Base-by-base conservation (phyloP, 129 eudicot species). In the Pulicaria dysenterica region DNA sequence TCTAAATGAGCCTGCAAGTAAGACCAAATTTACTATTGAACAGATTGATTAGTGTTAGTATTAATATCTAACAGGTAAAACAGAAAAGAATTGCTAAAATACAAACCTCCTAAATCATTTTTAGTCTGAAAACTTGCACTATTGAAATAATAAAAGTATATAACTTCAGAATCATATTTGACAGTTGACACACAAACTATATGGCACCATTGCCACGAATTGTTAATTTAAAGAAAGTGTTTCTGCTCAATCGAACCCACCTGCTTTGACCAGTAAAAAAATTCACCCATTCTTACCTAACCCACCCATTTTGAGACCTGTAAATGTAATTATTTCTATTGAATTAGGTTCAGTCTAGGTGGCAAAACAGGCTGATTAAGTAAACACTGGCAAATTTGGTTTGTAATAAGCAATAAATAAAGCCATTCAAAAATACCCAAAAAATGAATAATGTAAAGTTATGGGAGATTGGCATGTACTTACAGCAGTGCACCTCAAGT, bases 401-500 rank as follows among this genome's bases (percentile, higher is more conserved):
- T 24, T 1, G 31, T 24, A 24, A 24, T n/a, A 46, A 2, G 50
- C 50, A 46, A 3, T n/a, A 46, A 46, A 46, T 4, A 2, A 8
- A 46, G 12, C n/a, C 3, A 48, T 48, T 14, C 54, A 48, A 4
- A 48, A 48, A 48, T 11, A 12, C 0, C 10, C 16, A 13, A 56
- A 6, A 54, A n/a, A 54, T 13, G 13, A 12, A 62, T 42, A 39
- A 4, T 44, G 44, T 12, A 47, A 46, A 19, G 39, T 19, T 7
- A 8, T n/a, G 16, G 17, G 51, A 31, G 53, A 19, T 0, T 48
- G 40, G 39, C 43, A 42, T 51, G 50, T 72, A 83, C 88, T 86
- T 70, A 86, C 91, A 68, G 91, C 88, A 60, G 83, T 80, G 73
- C 85, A 86, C 39, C 91, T 77, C 73, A 83, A 64, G 59, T 77